Conservation (phyloP, 306 rosid genomes). For the Castanospermum australe region DNA sequence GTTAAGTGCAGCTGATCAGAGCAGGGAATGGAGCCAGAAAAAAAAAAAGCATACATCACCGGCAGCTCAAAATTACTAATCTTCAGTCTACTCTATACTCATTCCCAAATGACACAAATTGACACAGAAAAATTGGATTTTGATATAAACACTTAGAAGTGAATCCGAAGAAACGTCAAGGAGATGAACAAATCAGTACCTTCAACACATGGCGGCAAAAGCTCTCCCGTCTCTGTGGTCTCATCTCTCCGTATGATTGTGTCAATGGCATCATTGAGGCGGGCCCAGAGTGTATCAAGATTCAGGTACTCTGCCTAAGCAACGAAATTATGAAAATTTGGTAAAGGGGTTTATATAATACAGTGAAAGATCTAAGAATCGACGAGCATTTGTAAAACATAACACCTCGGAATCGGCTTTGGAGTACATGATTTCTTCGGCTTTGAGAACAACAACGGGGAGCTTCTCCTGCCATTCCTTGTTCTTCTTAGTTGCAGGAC, state of each 20-base stretch:
- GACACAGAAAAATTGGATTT: slow-evolving; percentile 26
- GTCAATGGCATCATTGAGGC: slow-evolving; percentile 93
- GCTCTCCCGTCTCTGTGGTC: slow-evolving; percentile 79
- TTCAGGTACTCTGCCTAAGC: slow-evolving; percentile 80
- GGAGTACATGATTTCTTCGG: slow-evolving; percentile 98
- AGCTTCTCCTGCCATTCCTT: slow-evolving; percentile 96
- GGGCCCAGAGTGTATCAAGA: slow-evolving; percentile 85
- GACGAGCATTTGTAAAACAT: slow-evolving; percentile 7
- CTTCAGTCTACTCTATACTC: background rate
- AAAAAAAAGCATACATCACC: slow-evolving; percentile 34
- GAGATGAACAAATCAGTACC: slow-evolving; percentile 51
- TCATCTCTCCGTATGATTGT: slow-evolving; percentile 94
- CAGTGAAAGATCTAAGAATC: slow-evolving; percentile 40
- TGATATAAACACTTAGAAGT: slow-evolving; percentile 23
- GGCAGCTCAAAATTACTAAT: slow-evolving; percentile 31
- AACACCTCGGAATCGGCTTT: slow-evolving; percentile 96
- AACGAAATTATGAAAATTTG: slow-evolving; percentile 39
- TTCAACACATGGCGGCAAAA: slow-evolving; percentile 98
- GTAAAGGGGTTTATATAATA: slow-evolving; percentile 24
- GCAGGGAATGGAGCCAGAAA: slow-evolving; percentile 26
- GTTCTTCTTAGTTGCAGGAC: slow-evolving; percentile 75
- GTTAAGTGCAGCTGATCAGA: slow-evolving; percentile 91
- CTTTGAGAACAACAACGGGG: slow-evolving; percentile 84
- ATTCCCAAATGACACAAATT: background rate
- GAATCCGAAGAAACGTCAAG: slow-evolving; percentile 27